Conservation (phyloP, 2,329 filamentous ascomycete genomes). For the Cladophialophora bantiana region DNA sequence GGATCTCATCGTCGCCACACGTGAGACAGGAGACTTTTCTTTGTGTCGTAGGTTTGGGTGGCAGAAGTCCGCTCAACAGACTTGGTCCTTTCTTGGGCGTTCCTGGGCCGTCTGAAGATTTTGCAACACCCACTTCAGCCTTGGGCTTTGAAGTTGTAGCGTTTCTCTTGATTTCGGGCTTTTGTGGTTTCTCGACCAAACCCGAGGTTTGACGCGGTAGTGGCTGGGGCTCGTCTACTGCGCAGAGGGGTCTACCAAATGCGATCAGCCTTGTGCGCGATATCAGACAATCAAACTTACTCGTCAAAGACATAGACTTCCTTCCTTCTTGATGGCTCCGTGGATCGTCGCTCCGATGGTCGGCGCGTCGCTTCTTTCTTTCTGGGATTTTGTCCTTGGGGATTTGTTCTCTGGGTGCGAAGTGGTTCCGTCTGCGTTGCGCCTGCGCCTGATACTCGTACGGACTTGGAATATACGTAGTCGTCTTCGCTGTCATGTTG, state of each 20-base stretch:
- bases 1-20: conserved; percentile 72
- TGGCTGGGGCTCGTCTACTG: conserved; percentile 12
- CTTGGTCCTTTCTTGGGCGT: conserved; percentile 19
- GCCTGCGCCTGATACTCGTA: conserved; percentile 1
- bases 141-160: conserved; percentile 28
- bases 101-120: conserved; percentile 17
- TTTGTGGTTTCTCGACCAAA: conserved; percentile 20
- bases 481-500: conserved; percentile 31
- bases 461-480: conserved; percentile 27
- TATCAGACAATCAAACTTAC: conserved; percentile 2
- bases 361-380: conserved; percentile 19
- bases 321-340: conserved; percentile 27
- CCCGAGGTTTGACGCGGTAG: conserved; percentile 4
- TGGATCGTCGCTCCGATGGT: conserved; percentile 31
- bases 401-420: conserved; percentile 13
- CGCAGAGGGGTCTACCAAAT: conserved; percentile 8
- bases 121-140: conserved; percentile 22
- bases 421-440: neutral
- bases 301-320: conserved; percentile 19
- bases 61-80: conserved; percentile 32
- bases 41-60: conserved; percentile 29
- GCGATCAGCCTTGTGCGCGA: neutral
- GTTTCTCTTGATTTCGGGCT: conserved; percentile 31
- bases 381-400: neutral
- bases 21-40: conserved; percentile 73